Conservation (phyloP, 1,284 basidiomycete species). For the Malassezia equina region DNA sequence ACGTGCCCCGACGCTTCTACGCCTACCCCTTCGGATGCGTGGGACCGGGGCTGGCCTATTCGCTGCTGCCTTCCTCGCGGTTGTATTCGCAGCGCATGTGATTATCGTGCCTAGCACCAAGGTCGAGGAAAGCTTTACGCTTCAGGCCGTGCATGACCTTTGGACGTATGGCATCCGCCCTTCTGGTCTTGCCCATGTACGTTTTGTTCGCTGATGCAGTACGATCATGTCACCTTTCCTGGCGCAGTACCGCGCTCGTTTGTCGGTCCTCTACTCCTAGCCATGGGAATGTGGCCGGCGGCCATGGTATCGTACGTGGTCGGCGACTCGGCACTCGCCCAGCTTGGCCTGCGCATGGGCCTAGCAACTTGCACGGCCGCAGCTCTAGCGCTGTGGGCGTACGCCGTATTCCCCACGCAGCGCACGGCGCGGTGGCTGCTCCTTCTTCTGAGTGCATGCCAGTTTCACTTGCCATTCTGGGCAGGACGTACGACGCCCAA, state of each 20-base stretch:
- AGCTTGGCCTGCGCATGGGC: constrained; percentile 63
- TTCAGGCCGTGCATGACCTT: constrained; percentile 83
- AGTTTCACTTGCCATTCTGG: constrained; percentile 90
- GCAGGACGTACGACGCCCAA: constrained; percentile 86
- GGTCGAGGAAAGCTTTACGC: constrained; percentile 92
- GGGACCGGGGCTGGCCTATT: background rate
- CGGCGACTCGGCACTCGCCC: constrained; percentile 55
- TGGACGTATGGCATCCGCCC: constrained; percentile 61
- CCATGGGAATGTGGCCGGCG: constrained; percentile 33
- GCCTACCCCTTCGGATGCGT: too few relatives aligned
- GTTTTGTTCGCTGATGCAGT: constrained; percentile 51
- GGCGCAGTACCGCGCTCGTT: constrained; percentile 84
- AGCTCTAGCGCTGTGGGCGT: constrained; percentile 57
- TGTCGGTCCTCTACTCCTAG: constrained; percentile 55
- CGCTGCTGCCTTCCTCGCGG: background rate
- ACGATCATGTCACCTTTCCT: constrained; percentile 79
- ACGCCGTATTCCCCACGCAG: background rate
- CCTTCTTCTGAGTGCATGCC: constrained; percentile 61
- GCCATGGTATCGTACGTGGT: constrained; percentile 44
- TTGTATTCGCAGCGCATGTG: background rate
- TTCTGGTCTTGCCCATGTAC: background rate
- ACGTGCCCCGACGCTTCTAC: too few relatives aligned
- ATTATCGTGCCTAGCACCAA: constrained; percentile 68
- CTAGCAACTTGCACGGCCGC: constrained; percentile 61
- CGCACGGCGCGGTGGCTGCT: constrained; percentile 36